Evolutionary conservation across 2,329 filamentous ascomycete genomes (phyloP).

Genomic region (Macrophomina tecta): DNA sequence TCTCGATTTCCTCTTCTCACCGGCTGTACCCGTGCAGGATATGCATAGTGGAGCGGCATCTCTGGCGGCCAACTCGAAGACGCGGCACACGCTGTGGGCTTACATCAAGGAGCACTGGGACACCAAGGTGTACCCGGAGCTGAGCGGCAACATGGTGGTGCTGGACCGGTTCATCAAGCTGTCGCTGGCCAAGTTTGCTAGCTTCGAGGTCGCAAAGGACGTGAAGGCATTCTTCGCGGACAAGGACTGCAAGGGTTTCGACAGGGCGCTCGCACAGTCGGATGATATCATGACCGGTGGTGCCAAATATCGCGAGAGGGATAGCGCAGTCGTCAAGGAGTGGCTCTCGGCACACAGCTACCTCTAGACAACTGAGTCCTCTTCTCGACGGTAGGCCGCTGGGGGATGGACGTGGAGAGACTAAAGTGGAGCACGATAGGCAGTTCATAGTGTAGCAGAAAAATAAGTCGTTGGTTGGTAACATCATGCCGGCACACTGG

Average conservation of each 20-base stretch:
- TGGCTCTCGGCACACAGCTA: constrained; percentile 75
- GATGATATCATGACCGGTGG: constrained; percentile 85
- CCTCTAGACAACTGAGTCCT: constrained; percentile 9
- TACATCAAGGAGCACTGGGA: constrained; percentile 87
- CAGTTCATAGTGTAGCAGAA: background rate
- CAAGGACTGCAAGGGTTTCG: constrained; percentile 86
- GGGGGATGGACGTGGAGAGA: constrained; percentile 15
- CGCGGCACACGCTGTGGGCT: constrained; percentile 79
- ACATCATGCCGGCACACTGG: background rate
- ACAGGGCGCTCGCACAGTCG: constrained; percentile 83
- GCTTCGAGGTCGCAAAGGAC: constrained; percentile 71
- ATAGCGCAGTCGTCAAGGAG: constrained; percentile 73
- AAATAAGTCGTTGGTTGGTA: background rate
- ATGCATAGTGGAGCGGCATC: constrained; percentile 80
- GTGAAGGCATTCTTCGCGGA: constrained; percentile 83
- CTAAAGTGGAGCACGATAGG: constrained; percentile 8
- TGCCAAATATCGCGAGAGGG: constrained; percentile 80
- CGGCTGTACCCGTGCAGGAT: constrained; percentile 84
- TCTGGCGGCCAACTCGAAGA: constrained; percentile 74
- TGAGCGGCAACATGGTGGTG: constrained; percentile 82
- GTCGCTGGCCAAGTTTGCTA: constrained; percentile 78
- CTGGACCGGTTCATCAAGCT: constrained; percentile 87
- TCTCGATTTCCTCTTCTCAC: constrained; percentile 78
- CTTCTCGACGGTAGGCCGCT: background rate
- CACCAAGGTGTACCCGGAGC: constrained; percentile 67